Percentiles rank a stretch among this genome's conserved stretches.
Conservation (phyloP, 768 basidiomycete genomes). For the Favolaschia claudopus region DNA sequence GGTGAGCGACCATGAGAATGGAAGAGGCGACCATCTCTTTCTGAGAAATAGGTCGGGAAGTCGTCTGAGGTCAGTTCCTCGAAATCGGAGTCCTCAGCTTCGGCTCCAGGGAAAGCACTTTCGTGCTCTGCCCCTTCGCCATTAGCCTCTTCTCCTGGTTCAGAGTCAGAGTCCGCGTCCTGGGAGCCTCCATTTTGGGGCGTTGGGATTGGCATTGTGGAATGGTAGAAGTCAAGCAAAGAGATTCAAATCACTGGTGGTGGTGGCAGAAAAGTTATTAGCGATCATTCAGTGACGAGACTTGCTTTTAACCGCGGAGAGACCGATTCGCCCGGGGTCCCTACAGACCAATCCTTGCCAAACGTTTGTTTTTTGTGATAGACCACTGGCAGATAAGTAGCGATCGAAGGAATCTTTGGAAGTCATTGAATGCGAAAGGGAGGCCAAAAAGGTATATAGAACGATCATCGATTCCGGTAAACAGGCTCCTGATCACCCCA, state of each 20-base stretch:
- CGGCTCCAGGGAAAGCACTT: constrained; percentile 13
- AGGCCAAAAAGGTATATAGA: too few relatives aligned
- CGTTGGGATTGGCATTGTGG: neutral
- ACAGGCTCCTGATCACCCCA: too few relatives aligned
- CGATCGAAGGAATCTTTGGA: too few relatives aligned
- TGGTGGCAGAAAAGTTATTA: neutral
- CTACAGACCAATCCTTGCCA: neutral
- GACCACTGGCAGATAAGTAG: too few relatives aligned
- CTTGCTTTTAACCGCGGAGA: neutral
- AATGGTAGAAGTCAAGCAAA: neutral
- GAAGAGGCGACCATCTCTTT: constrained; percentile 69
- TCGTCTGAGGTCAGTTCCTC: constrained; percentile 59
- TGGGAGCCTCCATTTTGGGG: constrained; percentile 39
- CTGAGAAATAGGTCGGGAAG: constrained; percentile 66
- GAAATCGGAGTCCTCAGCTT: constrained; percentile 28
- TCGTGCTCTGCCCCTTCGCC: constrained; percentile 43
- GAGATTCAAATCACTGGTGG: neutral
- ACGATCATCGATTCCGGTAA: too few relatives aligned
- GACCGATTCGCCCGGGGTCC: neutral
- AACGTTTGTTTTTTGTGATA: neutral
- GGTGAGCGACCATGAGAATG: constrained; percentile 68
- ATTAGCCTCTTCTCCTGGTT: too few relatives aligned
- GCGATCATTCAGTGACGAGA: constrained; percentile 9
- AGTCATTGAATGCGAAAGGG: too few relatives aligned
- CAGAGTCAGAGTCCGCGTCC: constrained; percentile 42